These are phyloP conservation scores for Immersiporthe knoxdaviesiana DNA, from an alignment of 2,329 filamentous ascomycete genomes.

Conservation along the genomic window DNA sequence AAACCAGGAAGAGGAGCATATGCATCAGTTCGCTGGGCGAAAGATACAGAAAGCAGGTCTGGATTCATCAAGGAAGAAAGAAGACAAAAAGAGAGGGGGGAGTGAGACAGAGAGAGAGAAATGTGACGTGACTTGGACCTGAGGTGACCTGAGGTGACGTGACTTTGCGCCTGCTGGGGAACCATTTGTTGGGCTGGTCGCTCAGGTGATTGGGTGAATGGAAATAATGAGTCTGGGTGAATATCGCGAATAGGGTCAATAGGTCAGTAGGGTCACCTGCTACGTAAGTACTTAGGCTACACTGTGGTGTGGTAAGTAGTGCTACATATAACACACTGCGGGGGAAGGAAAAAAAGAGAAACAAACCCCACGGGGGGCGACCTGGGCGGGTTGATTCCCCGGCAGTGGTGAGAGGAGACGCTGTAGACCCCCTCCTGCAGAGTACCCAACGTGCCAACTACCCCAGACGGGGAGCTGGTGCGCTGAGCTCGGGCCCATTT, in stretches of 20 bases:
- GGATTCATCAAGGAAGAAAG: background rate
- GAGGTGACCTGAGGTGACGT: slow-evolving; percentile 3
- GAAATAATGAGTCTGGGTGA: too few species aligned
- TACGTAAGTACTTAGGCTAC: too few species aligned
- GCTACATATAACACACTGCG: too few species aligned
- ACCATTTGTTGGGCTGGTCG: background rate
- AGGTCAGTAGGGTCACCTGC: background rate
- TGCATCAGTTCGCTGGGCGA: background rate
- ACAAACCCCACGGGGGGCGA: slow-evolving; percentile 1
- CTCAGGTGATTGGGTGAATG: too few species aligned
- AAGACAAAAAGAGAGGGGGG: too few species aligned
- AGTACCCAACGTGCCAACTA: background rate
- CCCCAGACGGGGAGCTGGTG: background rate
- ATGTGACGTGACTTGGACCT: background rate
- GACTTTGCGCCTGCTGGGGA: background rate
- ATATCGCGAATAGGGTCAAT: too few species aligned
- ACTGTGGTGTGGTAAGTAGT: background rate
- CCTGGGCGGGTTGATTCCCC: slow-evolving; percentile 1
- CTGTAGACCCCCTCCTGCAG: background rate
- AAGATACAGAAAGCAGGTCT: background rate
- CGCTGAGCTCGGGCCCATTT: background rate
- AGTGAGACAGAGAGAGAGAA: background rate
- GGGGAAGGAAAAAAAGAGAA: background rate
- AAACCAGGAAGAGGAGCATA: background rate
- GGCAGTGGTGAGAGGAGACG: background rate